Percentiles rank a stretch among this genome's conserved stretches.
phyloP scores from a whole-genome alignment of 2,329 filamentous ascomycete genomes.

The Aspergillus ochraceoroseus region DNA sequence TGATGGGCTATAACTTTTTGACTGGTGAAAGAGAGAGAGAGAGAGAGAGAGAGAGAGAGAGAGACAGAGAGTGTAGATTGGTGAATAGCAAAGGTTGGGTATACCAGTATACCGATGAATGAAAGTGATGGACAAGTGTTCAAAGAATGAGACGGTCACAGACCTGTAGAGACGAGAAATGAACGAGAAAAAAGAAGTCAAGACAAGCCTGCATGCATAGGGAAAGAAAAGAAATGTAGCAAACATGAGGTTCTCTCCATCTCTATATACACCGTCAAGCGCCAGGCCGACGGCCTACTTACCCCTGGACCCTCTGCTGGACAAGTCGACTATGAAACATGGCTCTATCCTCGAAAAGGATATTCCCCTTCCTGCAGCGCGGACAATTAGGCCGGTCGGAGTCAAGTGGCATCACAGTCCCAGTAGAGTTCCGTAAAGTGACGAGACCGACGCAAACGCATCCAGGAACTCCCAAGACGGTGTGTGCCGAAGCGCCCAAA shows the following conservation, averaged over 20 bases:
- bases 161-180: slow-evolving; percentile 21
- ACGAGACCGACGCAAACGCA: too few species aligned
- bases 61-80: slow-evolving; percentile 6
- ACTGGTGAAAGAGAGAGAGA: neutral
- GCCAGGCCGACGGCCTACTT: too few species aligned
- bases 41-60: slow-evolving; percentile 15
- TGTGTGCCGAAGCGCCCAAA: slow-evolving; percentile 17
- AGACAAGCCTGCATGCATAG: slow-evolving; percentile 19
- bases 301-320: too few species aligned
- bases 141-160: slow-evolving; percentile 23
- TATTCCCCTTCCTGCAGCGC: neutral
- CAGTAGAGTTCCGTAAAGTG: too few species aligned
- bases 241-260: slow-evolving; percentile 1
- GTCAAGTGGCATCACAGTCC: too few species aligned
- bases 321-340: too few species aligned
- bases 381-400: too few species aligned
- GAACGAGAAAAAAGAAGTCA: slow-evolving; percentile 15
- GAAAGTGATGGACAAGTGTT: slow-evolving; percentile 6
- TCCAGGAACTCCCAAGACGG: slow-evolving; percentile 5
- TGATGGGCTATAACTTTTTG: slow-evolving; percentile 19
- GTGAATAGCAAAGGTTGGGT: slow-evolving; percentile 18
- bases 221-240: slow-evolving; percentile 8
- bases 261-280: slow-evolving; percentile 24
- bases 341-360: slow-evolving; percentile 2
- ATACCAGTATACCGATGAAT: slow-evolving; percentile 25